Percentiles rank a stretch among this genome's conserved stretches.
phyloP scores from a whole-genome alignment of 352 stramenopile species.

The Pythium pyrilobum region DNA sequence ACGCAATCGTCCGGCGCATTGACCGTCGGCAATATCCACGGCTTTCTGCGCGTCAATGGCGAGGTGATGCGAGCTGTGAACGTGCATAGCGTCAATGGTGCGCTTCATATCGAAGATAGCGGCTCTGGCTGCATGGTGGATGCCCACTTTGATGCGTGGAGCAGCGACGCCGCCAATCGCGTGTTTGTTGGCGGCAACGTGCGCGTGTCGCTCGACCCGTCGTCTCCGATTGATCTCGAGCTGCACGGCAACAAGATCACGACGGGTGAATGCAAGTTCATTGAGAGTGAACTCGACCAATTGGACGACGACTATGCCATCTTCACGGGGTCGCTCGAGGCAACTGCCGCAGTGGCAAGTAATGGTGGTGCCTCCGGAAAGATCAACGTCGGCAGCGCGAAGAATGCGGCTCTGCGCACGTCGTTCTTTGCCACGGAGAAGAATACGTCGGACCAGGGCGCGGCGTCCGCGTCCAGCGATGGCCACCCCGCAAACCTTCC shows the following conservation, averaged over 20 bases:
- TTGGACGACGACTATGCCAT: constrained; percentile 73
- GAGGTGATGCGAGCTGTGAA: constrained; percentile 42
- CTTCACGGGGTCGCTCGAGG: constrained; percentile 46
- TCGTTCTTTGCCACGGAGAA: constrained; percentile 67
- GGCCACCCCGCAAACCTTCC: constrained; percentile 5
- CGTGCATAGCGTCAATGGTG: constrained; percentile 65
- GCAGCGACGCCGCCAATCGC: constrained; percentile 35
- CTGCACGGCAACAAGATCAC: constrained; percentile 50
- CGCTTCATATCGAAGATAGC: constrained; percentile 64
- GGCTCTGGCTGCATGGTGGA: constrained; percentile 42
- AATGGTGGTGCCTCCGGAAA: constrained; percentile 39
- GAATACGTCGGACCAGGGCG: background rate
- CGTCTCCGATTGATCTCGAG: constrained; percentile 48
- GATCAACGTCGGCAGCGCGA: constrained; percentile 69
- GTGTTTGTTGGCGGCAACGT: constrained; percentile 68
- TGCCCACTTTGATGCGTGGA: constrained; percentile 74
- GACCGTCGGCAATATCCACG: constrained; percentile 61
- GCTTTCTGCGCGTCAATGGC: constrained; percentile 50
- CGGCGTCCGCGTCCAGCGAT: background rate
- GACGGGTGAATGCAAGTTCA: constrained; percentile 42
- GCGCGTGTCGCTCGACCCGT: constrained; percentile 57
- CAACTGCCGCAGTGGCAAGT: constrained; percentile 10
- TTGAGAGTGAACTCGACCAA: constrained; percentile 49
- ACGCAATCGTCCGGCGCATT: constrained; percentile 31
- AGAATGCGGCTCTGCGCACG: constrained; percentile 62